A percentile compares a stretch with the other conserved stretches of the same genome.
phyloP scores from a whole-genome alignment of 495 filamentous ascomycete species.

The Pyrenula aspistea region DNA sequence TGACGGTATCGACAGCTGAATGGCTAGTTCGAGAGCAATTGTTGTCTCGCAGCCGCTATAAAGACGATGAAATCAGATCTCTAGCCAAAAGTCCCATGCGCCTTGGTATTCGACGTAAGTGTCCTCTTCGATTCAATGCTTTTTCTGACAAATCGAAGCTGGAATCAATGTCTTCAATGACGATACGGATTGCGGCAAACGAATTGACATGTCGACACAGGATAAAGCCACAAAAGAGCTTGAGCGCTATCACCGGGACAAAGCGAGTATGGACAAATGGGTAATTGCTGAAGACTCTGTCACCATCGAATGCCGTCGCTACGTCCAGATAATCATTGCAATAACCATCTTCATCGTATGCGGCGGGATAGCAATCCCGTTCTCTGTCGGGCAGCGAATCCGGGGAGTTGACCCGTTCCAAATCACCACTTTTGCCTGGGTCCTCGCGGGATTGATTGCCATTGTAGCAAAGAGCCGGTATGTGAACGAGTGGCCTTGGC shows the following conservation, averaged over 20 bases:
- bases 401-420: slow-evolving; percentile 22
- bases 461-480: slow-evolving; percentile 15
- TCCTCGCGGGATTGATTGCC: slow-evolving; percentile 17
- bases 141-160: not conserved
- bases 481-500: slow-evolving; percentile 23
- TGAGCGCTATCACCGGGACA: not conserved
- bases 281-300: slow-evolving; percentile 7
- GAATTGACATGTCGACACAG: not conserved
- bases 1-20: slow-evolving; percentile 3
- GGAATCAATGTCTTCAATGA: not conserved
- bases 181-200: not conserved
- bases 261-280: slow-evolving; percentile 7
- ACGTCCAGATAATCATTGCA: slow-evolving; percentile 7
- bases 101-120: not conserved
- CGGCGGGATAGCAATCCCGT: slow-evolving; percentile 9
- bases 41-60: not conserved
- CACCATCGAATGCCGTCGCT: slow-evolving; percentile 5
- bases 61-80: not conserved
- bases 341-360: slow-evolving; percentile 4
- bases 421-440: slow-evolving; percentile 20
- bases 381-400: slow-evolving; percentile 12
- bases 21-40: not conserved
- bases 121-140: not conserved
- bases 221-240: not conserved
- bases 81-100: not conserved